Conservation (phyloP, 1,284 basidiomycete genomes). For the Boletus mariae region DNA sequence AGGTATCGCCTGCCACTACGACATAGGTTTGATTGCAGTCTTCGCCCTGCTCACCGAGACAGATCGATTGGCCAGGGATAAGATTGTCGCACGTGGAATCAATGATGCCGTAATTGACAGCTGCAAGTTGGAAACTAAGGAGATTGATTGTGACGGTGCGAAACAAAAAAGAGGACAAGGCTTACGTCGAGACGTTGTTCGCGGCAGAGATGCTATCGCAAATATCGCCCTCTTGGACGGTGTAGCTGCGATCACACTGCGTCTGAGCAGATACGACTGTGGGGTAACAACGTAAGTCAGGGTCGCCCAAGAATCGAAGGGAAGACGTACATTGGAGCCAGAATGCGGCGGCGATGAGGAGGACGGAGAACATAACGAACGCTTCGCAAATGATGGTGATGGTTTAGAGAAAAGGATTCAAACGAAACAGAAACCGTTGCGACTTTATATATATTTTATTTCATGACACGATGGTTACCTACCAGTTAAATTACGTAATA, state of each 20-base stretch:
- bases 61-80: conserved; percentile 40
- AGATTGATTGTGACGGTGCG: not conserved
- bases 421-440: not conserved
- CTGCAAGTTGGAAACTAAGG: conserved; percentile 67
- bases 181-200: conserved; percentile 64
- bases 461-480: not conserved
- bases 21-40: conserved; percentile 50
- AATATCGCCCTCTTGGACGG: conserved; percentile 54
- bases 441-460: not conserved
- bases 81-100: conserved; percentile 58
- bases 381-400: not conserved
- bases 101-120: conserved; percentile 50
- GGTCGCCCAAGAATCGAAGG: conserved; percentile 2
- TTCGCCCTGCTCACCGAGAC: conserved; percentile 45
- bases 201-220: conserved; percentile 69
- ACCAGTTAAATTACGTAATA: not conserved
- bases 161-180: conserved; percentile 7
- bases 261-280: conserved; percentile 40
- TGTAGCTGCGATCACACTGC: conserved; percentile 57
- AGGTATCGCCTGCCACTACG: conserved; percentile 49
- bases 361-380: conserved; percentile 44
- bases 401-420: not conserved
- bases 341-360: conserved; percentile 39
- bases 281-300: conserved; percentile 4
- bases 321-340: conserved; percentile 41